Evolutionary conservation across 345 rosid species (phyloP).

Genomic region (Punica granatum): DNA sequence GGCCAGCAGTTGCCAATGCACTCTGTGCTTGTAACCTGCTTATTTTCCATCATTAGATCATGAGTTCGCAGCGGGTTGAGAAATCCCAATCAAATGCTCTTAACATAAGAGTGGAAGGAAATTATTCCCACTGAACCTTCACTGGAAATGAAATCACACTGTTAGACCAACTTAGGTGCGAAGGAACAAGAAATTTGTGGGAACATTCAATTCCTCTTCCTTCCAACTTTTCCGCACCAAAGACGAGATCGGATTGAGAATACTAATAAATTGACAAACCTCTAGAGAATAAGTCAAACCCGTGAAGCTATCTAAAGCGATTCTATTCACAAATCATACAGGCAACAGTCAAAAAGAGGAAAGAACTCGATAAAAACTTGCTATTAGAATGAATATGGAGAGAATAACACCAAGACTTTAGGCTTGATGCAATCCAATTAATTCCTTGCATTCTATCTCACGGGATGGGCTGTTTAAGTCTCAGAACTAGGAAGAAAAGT

Average conservation of each 20-base stretch:
- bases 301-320: background rate
- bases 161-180: background rate
- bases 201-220: background rate
- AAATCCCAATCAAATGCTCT: background rate
- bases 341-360: background rate
- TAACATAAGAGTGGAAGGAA: background rate
- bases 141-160: background rate
- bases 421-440: background rate
- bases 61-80: background rate
- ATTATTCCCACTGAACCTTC: background rate
- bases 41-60: background rate
- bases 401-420: background rate
- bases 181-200: too few relatives aligned
- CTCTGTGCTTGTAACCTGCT: conserved; percentile 96
- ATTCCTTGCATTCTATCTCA: background rate
- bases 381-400: background rate
- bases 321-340: background rate
- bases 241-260: background rate
- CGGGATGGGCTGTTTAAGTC: background rate
- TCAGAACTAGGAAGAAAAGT: background rate
- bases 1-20: conserved; percentile 42
- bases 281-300: background rate
- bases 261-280: background rate
- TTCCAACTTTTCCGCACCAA: too few relatives aligned
- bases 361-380: background rate